phyloP scores from a whole-genome alignment of 495 filamentous ascomycete genomes.

The Aspergillus sclerotioniger region DNA sequence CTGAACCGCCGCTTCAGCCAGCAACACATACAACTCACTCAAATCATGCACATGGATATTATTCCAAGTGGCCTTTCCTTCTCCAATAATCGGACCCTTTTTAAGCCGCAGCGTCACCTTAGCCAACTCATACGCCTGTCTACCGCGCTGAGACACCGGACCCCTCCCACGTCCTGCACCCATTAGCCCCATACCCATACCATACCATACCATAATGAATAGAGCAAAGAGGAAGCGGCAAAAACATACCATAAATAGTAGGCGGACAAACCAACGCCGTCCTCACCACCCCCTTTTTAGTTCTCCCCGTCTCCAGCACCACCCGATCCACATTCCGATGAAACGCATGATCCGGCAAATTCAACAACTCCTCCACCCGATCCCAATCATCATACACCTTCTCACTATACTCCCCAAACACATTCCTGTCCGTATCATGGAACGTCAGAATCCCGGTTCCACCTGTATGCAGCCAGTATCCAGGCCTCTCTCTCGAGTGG shows the following conservation, averaged over 20 bases:
- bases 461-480: constrained; percentile 59
- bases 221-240: not conserved
- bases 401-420: constrained; percentile 45
- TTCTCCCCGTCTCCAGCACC: constrained; percentile 39
- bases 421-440: constrained; percentile 39
- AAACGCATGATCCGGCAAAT: constrained; percentile 42
- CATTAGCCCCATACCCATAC: not conserved
- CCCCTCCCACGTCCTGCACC: constrained; percentile 51
- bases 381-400: constrained; percentile 54
- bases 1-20: constrained; percentile 54
- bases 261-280: constrained; percentile 70
- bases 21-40: constrained; percentile 47
- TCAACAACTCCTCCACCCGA: constrained; percentile 45
- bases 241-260: constrained; percentile 59
- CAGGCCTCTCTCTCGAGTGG: constrained; percentile 34
- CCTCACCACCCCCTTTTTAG: constrained; percentile 42
- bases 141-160: constrained; percentile 55
- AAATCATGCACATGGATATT: constrained; percentile 69
- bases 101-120: constrained; percentile 51
- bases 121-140: constrained; percentile 56
- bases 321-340: constrained; percentile 56
- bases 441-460: constrained; percentile 56
- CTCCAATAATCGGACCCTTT: constrained; percentile 53
- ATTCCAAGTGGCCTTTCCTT: constrained; percentile 60
- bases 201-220: not conserved